Evolutionary conservation across 495 filamentous ascomycete genomes (phyloP).

Genomic region (Aspergillus bertholletiae): DNA sequence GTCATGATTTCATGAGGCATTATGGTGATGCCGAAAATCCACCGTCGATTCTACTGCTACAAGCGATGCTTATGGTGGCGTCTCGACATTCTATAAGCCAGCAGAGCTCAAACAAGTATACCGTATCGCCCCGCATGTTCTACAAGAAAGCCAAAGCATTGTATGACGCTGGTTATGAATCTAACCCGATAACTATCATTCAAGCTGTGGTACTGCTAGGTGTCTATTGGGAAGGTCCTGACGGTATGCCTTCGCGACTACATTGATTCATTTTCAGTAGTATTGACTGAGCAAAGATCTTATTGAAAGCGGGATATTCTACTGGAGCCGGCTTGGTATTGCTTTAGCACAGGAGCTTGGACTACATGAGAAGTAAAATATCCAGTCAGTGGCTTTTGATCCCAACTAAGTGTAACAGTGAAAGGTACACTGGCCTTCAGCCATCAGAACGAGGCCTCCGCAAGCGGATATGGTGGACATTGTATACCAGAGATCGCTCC

Average conservation of each 20-base stretch:
- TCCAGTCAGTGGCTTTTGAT: not conserved
- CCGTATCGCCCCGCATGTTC: slow-evolving; percentile 82
- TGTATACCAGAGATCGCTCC: slow-evolving; percentile 20
- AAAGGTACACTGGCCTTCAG: slow-evolving; percentile 56
- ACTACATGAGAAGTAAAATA: not conserved
- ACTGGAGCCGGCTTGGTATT: slow-evolving; percentile 88
- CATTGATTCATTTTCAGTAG: not conserved
- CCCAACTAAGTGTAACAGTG: not conserved
- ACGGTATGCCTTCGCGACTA: slow-evolving; percentile 44
- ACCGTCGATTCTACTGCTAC: slow-evolving; percentile 78
- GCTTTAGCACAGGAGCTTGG: slow-evolving; percentile 72
- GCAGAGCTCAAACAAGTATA: slow-evolving; percentile 82
- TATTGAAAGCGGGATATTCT: slow-evolving; percentile 83
- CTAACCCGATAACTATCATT: slow-evolving; percentile 85
- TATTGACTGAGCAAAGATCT: slow-evolving; percentile 54
- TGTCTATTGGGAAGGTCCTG: slow-evolving; percentile 93
- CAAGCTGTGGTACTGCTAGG: slow-evolving; percentile 85
- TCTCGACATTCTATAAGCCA: slow-evolving; percentile 82
- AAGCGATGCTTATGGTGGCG: slow-evolving; percentile 79
- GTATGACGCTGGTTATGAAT: slow-evolving; percentile 92
- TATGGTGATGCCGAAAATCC: slow-evolving; percentile 82
- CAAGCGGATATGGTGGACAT: slow-evolving; percentile 59
- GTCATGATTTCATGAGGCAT: slow-evolving; percentile 76
- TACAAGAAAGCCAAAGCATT: slow-evolving; percentile 90
- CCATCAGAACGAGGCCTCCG: slow-evolving; percentile 77